A percentile compares a stretch with the other conserved stretches of the same genome.
phyloP scores from a whole-genome alignment of 148 eudicot genomes.

The Heliamphora exappendiculata region DNA sequence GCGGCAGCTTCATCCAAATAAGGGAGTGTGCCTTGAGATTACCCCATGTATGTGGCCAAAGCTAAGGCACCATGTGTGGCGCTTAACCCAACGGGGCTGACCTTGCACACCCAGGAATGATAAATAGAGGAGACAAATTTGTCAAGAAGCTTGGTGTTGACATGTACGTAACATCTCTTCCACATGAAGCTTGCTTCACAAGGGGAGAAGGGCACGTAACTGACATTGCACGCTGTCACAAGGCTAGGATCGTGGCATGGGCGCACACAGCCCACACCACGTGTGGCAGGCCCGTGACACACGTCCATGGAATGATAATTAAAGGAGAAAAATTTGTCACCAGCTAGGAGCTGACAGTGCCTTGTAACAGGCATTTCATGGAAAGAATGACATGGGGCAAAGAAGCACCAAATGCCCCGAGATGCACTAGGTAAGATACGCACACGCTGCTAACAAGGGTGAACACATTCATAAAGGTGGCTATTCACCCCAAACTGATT shows the following conservation, averaged over 20 bases:
- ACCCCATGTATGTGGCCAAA: neutral
- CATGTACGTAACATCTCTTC: too few relatives aligned
- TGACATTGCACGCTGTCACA: too few relatives aligned
- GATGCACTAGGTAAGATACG: neutral
- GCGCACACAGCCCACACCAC: too few relatives aligned
- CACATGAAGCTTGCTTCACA: too few relatives aligned
- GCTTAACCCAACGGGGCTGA: neutral
- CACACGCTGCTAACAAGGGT: neutral
- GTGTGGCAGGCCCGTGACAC: too few relatives aligned
- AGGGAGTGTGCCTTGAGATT: neutral
- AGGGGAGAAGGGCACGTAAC: too few relatives aligned
- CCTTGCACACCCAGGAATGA: neutral
- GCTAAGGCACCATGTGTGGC: too few relatives aligned
- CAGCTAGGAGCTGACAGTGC: neutral
- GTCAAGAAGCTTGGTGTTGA: too few relatives aligned
- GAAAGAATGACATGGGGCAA: neutral
- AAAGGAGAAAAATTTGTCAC: neutral
- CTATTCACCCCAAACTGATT: neutral
- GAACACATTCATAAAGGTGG: neutral
- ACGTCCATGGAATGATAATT: neutral
- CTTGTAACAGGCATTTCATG: neutral
- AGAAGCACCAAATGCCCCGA: neutral
- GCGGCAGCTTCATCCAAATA: neutral
- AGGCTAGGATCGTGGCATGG: too few relatives aligned
- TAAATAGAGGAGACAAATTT: too few relatives aligned